Evolutionary conservation across 2,329 filamentous ascomycete species (phyloP).

Genomic region (Alternaria infectoria): DNA sequence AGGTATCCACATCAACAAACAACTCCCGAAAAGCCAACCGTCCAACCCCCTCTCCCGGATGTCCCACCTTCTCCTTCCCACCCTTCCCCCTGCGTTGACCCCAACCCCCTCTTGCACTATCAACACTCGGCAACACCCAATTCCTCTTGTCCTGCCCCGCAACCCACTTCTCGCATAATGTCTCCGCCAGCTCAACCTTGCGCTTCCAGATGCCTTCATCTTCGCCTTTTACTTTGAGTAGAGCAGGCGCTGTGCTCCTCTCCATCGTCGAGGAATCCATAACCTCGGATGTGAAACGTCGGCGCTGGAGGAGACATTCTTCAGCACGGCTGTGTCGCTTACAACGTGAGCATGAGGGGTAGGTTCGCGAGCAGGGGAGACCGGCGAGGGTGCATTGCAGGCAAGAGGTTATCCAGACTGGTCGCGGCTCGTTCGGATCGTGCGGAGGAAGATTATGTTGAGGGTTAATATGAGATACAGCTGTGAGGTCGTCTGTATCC

Average conservation of each 20-base stretch:
- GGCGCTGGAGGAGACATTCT: slow-evolving; percentile 34
- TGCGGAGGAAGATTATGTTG: neutral
- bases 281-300: slow-evolving; percentile 20
- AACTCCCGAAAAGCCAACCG: neutral
- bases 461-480: neutral
- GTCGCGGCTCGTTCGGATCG: slow-evolving; percentile 6
- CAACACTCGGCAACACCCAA: slow-evolving; percentile 32
- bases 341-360: slow-evolving; percentile 38
- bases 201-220: slow-evolving; percentile 14
- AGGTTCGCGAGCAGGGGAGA: slow-evolving; percentile 38
- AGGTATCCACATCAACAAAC: neutral
- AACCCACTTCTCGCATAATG: slow-evolving; percentile 21
- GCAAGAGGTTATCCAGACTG: slow-evolving; percentile 38
- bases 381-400: slow-evolving; percentile 34
- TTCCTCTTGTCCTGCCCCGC: slow-evolving; percentile 27
- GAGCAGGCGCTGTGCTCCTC: slow-evolving; percentile 14
- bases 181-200: slow-evolving; percentile 17
- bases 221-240: slow-evolving; percentile 26
- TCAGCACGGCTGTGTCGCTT: slow-evolving; percentile 17
- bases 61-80: neutral
- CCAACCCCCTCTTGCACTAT: slow-evolving; percentile 9
- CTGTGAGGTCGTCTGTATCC: neutral
- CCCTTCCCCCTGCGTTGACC: neutral
- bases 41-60: slow-evolving; percentile 19
- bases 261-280: neutral